A percentile compares a stretch with the other conserved stretches of the same genome.
Conservation (phyloP, 306 rosid genomes). For the Rubus idaeus region DNA sequence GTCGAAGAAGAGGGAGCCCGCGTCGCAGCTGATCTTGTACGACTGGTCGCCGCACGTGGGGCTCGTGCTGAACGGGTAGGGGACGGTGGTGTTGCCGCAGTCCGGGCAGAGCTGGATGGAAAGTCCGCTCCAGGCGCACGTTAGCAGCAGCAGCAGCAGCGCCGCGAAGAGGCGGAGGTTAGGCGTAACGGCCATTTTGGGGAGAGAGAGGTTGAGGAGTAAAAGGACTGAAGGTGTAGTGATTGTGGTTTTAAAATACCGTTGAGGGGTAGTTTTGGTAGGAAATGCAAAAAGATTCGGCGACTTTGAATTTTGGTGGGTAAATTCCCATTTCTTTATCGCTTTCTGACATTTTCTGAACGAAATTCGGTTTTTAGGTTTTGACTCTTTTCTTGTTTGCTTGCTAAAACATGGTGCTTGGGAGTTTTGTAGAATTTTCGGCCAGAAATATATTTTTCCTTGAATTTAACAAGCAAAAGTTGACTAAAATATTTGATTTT, state of each 20-base stretch:
- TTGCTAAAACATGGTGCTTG: too few relatives aligned
- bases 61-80: slow-evolving; percentile 67
- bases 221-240: background rate
- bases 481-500: too few relatives aligned
- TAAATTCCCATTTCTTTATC: background rate
- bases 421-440: too few relatives aligned
- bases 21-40: slow-evolving; percentile 62
- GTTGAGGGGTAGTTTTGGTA: background rate
- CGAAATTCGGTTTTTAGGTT: background rate
- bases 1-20: slow-evolving; percentile 47
- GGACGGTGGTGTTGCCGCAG: slow-evolving; percentile 64
- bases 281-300: background rate
- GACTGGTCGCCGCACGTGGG: slow-evolving; percentile 59
- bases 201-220: background rate
- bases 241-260: background rate
- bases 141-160: slow-evolving; percentile 43
- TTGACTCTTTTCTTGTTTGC: background rate
- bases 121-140: slow-evolving; percentile 19
- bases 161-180: slow-evolving; percentile 33
- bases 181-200: slow-evolving; percentile 26
- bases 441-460: too few relatives aligned
- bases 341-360: background rate
- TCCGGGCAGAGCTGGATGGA: slow-evolving; percentile 42
- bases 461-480: too few relatives aligned
- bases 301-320: slow-evolving; percentile 9